Base-by-base conservation (phyloP, 306 rosid species). In the Cucurbita moschata region DNA sequence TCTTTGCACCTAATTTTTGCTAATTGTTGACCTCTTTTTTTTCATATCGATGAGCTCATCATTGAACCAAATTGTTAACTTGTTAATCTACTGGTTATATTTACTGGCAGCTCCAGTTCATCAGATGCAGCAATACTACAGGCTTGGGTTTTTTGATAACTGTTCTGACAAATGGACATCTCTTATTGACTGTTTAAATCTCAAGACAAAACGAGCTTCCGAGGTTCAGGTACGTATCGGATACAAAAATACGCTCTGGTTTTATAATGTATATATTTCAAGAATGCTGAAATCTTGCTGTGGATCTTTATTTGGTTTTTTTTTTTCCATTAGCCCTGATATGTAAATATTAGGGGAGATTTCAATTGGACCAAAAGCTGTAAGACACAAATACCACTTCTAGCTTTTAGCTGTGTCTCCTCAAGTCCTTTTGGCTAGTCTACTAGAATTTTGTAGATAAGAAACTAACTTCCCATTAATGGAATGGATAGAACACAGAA, bases 41-140 rank as follows among this genome's bases (percentile, higher is more conserved):
- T 59, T 9, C 65, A 12, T 30, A 58, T 58, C 0, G 64, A 58
- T 11, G 64, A 58, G 64, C n/a, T 43, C 38, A 54, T 56, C 58
- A 42, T 49, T 21, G 38, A 8, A 8, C 63, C 64, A 19, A 23
- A 42, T 59, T 38, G 47, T 56, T 13, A 10, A 1, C 50, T 54
- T 66, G 18, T 46, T 21, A 2, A 43, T 18, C 63, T 57, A n/a
- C 46, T 77, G 71, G 13, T 67, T 80, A 37, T 12, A 19, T 75
- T 50, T 56, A 68, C 16, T 81, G 78, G 71, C 90, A 90, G 98
- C 96, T 57, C 97, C 97, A 6, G 94, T 93, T 74, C 87, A 93
- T 86, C 97, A 93, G 82, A 74, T 93, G 96, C 88, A 90, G 84
- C 97, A 90, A 72, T 90, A 90, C 81, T 93, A 90, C 73, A 85